Evolutionary conservation across 148 eudicot genomes (phyloP).

Genomic region (Euryodendron excelsum): DNA sequence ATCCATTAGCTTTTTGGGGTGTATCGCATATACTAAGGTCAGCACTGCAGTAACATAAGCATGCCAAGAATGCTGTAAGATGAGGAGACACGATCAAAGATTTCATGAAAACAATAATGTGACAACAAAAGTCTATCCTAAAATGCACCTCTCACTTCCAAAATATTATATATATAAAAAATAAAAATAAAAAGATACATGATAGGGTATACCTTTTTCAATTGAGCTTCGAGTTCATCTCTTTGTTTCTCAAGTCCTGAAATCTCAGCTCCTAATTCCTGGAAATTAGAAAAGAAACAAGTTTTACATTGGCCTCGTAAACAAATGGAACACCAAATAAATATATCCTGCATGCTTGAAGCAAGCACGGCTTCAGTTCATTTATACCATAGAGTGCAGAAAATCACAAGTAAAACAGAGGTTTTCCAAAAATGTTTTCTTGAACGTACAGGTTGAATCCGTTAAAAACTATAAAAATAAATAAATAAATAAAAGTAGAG

Average conservation of each 20-base stretch:
- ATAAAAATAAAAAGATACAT: neutral
- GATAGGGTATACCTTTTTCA: constrained; percentile 60
- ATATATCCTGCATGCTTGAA: neutral
- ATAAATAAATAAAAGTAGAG: neutral
- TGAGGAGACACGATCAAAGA: neutral
- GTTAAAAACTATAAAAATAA: neutral
- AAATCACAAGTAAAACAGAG: neutral
- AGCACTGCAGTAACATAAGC: neutral
- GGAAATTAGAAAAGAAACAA: constrained; percentile 24
- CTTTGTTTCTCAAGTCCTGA: constrained; percentile 82
- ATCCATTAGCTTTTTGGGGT: neutral
- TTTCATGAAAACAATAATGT: neutral
- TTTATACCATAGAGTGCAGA: neutral
- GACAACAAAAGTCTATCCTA: neutral
- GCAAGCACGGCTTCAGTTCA: neutral
- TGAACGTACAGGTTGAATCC: neutral
- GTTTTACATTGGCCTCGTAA: constrained; percentile 10
- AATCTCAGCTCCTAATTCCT: constrained; percentile 85
- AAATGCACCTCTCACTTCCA: neutral
- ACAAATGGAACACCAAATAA: constrained; percentile 4
- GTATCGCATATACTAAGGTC: neutral
- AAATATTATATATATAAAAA: too few relatives aligned
- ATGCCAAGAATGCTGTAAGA: neutral
- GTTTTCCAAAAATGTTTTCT: neutral
- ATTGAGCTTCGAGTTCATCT: constrained; percentile 83